These are phyloP conservation scores for Scleroderma bovista DNA, from an alignment of 768 basidiomycete species.

Conservation along the genomic window DNA sequence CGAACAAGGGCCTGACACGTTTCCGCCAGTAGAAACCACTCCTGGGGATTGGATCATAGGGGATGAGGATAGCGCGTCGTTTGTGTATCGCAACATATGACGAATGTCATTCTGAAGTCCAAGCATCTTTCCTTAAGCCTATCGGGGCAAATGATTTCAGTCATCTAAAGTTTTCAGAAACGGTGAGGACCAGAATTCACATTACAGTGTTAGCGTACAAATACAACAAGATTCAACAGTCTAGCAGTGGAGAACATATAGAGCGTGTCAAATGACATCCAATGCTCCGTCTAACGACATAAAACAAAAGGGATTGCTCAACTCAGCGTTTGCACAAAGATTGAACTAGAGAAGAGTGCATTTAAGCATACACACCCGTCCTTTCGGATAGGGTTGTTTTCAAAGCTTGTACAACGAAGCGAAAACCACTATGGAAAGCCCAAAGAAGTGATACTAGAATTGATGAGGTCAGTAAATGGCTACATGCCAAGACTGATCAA, in stretches of 20 bases:
- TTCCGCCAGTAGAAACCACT: constrained; percentile 51
- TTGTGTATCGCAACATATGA: constrained; percentile 56
- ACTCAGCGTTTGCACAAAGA: background rate
- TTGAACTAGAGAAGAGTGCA: background rate
- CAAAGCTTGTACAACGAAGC: constrained; percentile 45
- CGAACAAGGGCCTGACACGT: constrained; percentile 31
- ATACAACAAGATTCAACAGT: no score
- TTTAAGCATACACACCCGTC: constrained; percentile 32
- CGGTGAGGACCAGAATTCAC: no score
- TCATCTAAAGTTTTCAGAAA: no score
- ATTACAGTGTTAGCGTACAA: no score
- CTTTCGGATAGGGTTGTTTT: constrained; percentile 45
- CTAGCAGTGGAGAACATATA: no score
- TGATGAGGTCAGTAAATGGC: constrained; percentile 4
- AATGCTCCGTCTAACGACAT: no score
- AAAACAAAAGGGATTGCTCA: no score
- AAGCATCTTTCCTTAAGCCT: constrained; percentile 72
- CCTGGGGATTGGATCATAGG: constrained; percentile 84
- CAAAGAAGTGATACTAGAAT: constrained; percentile 53
- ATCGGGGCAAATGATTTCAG: constrained; percentile 53
- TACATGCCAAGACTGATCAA: constrained; percentile 12
- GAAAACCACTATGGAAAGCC: constrained; percentile 52
- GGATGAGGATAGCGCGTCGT: constrained; percentile 89
- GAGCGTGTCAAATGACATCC: background rate
- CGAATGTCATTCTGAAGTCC: constrained; percentile 56